These are phyloP conservation scores for Ophiostoma ips DNA, from an alignment of 2,329 filamentous ascomycete species.

Conservation along the genomic window DNA sequence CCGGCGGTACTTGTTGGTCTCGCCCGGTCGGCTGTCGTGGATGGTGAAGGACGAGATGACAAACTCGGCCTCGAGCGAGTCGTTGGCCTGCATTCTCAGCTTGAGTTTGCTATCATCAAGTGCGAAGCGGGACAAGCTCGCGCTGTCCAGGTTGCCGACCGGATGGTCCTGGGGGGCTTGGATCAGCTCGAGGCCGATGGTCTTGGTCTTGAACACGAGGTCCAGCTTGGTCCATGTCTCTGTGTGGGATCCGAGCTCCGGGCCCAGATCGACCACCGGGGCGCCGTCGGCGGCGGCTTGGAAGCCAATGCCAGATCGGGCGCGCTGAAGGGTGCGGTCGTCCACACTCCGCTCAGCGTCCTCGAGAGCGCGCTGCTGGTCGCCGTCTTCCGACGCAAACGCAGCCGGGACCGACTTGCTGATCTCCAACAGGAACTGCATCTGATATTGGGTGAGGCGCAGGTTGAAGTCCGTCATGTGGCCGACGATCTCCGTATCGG, in stretches of 20 bases:
- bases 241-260: conserved; percentile 54
- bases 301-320: conserved; percentile 25
- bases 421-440: conserved; percentile 79
- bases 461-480: conserved; percentile 90
- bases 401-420: conserved; percentile 78
- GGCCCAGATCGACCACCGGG: conserved; percentile 36
- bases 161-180: conserved; percentile 62
- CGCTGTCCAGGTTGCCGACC: conserved; percentile 61
- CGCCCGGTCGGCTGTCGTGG: conserved; percentile 73
- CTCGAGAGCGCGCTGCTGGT: conserved; percentile 55
- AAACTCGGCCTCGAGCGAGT: conserved; percentile 82
- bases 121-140: conserved; percentile 86
- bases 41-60: conserved; percentile 92
- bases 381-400: conserved; percentile 47
- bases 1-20: conserved; percentile 90
- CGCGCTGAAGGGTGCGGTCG: conserved; percentile 35
- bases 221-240: conserved; percentile 88
- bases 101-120: conserved; percentile 87
- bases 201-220: conserved; percentile 76
- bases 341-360: conserved; percentile 59
- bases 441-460: conserved; percentile 75
- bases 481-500: conserved; percentile 83
- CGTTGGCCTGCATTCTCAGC: conserved; percentile 82
- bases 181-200: conserved; percentile 77
- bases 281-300: neutral